Evolutionary conservation across 352 stramenopile species (phyloP), one percentile per base, ranked within the genome.

Genomic region (Nothophytophthora sp.): DNA sequence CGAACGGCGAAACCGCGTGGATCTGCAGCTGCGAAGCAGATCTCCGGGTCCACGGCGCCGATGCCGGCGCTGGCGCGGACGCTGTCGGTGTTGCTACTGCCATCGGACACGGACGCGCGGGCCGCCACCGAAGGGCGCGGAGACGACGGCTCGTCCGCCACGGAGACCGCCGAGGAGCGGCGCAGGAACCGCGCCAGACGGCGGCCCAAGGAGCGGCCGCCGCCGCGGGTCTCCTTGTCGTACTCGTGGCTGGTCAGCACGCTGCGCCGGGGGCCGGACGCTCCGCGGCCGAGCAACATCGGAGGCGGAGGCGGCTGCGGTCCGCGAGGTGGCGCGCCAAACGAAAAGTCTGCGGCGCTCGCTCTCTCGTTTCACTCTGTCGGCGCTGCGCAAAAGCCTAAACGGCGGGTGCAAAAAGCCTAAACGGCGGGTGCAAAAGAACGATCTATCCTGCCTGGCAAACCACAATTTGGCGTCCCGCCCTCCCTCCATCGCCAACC

Each of bases 151-250:
- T 59, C 51, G 6, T 22, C 23, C 2, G 42, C 33, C 3, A 70
- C 52, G 16, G 63, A 64, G 30, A 65, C 56, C 42, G 72, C 46
- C 7, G 75, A 84, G n/a, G 63, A 64, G 4, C 73, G 66, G 0
- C 76, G 73, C 45, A 86, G 48, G 48, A 87, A 67, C 27, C 60
- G 70, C 22, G 73, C 73, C 42, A 84, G 67, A 27, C 43, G 50
- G 18, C 74, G 68, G 43, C 56, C 53, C 58, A 87, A 82, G 63
- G 86, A 86, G 36, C 61, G n/a, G 66, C 24, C 55, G 32, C 33
- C 49, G 60, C 54, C 64, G 30, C 54, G 65, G n/a, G 67, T 42
- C 18, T 63, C 47, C 50, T 56, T 66, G 56, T 44, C 40, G 22
- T 63, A 70, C 23, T 73, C 60, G 16, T 70, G 50, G 5, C 51